Conservation (phyloP, 345 rosid genomes). For the sweet orange (Citrus sinensis) region DVS_A1.0 CM039161.1:9426501-9427000, state of each 20-base stretch:
- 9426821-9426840: too few relatives aligned
- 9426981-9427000: too few relatives aligned
- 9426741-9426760: background rate
- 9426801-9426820: background rate
- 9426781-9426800: background rate
- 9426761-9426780: background rate
- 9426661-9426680: conserved; percentile 55
- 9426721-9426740: conserved; percentile 93
- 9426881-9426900: too few relatives aligned
- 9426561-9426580: conserved; percentile 93
- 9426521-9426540: conserved; percentile 98
- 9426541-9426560: conserved; percentile 63
- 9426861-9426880: too few relatives aligned
- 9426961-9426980: too few relatives aligned
- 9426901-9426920: too few relatives aligned
- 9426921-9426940: too few relatives aligned
- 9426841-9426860: too few relatives aligned
- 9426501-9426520: conserved; percentile 99
- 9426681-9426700: conserved; percentile 88
- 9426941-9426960: too few relatives aligned
- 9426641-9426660: background rate
- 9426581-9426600: conserved; percentile 39
- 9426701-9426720: conserved; percentile 95
- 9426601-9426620: conserved; percentile 17
- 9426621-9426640: background rate